These are phyloP conservation scores for Hypomontagnella submonticulosa DNA, from an alignment of 495 filamentous ascomycete genomes.

Conservation along the genomic window DNA sequence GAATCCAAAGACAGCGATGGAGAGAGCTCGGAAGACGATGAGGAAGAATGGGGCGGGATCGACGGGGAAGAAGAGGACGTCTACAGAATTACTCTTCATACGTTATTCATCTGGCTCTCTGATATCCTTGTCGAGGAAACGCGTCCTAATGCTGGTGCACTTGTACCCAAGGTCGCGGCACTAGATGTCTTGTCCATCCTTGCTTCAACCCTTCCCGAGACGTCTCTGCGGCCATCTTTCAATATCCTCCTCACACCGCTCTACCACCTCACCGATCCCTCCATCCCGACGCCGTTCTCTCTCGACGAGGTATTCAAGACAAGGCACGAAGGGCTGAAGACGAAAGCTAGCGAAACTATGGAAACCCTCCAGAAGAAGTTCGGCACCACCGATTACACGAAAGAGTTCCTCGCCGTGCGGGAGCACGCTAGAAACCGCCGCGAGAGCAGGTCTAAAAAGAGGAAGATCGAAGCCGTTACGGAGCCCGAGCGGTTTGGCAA, in stretches of 20 bases:
- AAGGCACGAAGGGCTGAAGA: conserved; percentile 71
- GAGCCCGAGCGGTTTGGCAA: conserved; percentile 80
- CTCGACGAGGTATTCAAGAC: conserved; percentile 72
- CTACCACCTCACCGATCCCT: conserved; percentile 82
- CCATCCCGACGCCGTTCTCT: conserved; percentile 74
- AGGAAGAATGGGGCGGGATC: conserved; percentile 56
- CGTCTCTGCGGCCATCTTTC: conserved; percentile 68
- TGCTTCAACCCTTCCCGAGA: conserved; percentile 65
- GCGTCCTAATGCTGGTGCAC: conserved; percentile 66
- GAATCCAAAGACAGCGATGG: conserved; percentile 48
- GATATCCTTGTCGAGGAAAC: conserved; percentile 82
- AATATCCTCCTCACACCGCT: conserved; percentile 79
- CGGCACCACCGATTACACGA: conserved; percentile 81
- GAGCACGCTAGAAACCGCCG: conserved; percentile 74
- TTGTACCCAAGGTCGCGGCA: conserved; percentile 78
- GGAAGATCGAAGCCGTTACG: conserved; percentile 84
- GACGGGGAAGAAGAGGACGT: conserved; percentile 60
- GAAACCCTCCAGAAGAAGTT: conserved; percentile 81
- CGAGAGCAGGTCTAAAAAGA: conserved; percentile 78
- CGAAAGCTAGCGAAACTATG: conserved; percentile 77
- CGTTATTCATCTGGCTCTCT: conserved; percentile 79
- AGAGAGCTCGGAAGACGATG: conserved; percentile 41
- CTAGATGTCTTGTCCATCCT: conserved; percentile 74
- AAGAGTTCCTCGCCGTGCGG: conserved; percentile 72
- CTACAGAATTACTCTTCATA: conserved; percentile 62